Evolutionary conservation across 2,329 filamentous ascomycete species (phyloP), one percentile per base, ranked within the genome.

Genomic region (Pyricularia sp.): DNA sequence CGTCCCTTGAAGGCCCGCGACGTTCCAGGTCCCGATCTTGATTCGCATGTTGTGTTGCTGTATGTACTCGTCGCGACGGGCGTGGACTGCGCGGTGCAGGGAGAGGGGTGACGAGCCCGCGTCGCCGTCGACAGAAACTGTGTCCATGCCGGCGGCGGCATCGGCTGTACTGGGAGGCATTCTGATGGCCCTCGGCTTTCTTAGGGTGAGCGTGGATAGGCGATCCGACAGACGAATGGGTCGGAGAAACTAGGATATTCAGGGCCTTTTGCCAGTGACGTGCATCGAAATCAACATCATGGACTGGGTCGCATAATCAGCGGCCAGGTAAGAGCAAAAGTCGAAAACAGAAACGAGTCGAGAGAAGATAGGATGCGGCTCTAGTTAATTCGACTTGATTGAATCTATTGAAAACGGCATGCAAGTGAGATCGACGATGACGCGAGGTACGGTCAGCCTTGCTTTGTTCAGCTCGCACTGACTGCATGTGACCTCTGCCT

Each of bases 21-120:
- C 91, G 75, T 99, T 99, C 94, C 94, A 99, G 0, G 90, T 89
- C 57, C 93, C 94, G 63, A 99, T 83, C 76, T 97, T 97, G 75
- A 99, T 84, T 68, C 87, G 88, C 70, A 96, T 85, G 63, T 83
- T 83, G 73, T 87, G 87, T 59, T 87, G 84, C 49, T 87, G 84
- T 30, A 89, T 88, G 74, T 93, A 99, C 74, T 97, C 93, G 62
- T 84, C 78, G 71, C 87, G 84, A 64, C 94, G 84, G 53, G 89
- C 86, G 72, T 88, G 84, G 53, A 97, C 79, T 33, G 84, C 84
- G 67, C 79, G 80, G 60, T 84, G 84, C n/a, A 88, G 81, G 3
- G 85, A 87, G 64, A 82, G 79, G 1, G 82, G 83, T 49, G 77
- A 80, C 10, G 73, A 73, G n/a, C 72, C 69, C 2, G 77, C 70